Conservation (phyloP, 441 rosid species). For the Hura crepitans region DNA sequence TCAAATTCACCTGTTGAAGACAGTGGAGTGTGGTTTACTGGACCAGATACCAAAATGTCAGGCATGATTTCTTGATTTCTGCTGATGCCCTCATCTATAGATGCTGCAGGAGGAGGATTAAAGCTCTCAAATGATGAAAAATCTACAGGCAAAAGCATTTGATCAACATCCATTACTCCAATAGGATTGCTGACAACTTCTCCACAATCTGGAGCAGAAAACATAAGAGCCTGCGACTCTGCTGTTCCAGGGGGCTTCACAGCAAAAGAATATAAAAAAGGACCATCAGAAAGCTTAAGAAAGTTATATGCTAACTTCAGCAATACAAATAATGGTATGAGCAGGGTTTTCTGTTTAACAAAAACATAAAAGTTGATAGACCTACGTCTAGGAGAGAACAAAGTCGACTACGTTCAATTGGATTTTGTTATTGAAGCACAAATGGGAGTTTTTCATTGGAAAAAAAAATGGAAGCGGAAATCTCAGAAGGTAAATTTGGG, state of each 20-base stretch:
- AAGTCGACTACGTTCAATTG: background rate
- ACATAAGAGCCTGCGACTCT: constrained; percentile 83
- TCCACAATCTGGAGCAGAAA: constrained; percentile 78
- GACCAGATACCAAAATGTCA: constrained; percentile 48
- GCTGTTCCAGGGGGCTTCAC: constrained; percentile 99
- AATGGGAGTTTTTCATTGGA: background rate
- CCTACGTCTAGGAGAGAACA: background rate
- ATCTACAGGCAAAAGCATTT: constrained; percentile 74
- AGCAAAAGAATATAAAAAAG: constrained; percentile 23
- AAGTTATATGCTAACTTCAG: background rate
- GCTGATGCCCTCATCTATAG: constrained; percentile 59
- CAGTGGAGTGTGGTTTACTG: constrained; percentile 43
- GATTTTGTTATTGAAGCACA: background rate
- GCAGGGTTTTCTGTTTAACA: background rate
- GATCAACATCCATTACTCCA: constrained; percentile 81
- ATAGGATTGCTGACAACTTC: constrained; percentile 88
- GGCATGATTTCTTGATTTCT: constrained; percentile 66
- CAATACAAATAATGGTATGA: background rate
- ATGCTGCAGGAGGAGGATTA: constrained; percentile 55
- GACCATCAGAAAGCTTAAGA: constrained; percentile 22
- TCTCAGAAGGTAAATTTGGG: background rate
- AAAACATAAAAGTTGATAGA: no score
- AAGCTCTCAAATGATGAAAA: constrained; percentile 85
- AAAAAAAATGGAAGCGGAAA: background rate
- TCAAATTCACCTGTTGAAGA: constrained; percentile 73